These are phyloP conservation scores for Rhodomyrtus psidioides DNA, from an alignment of 441 rosid species.

Conservation along the genomic window DNA sequence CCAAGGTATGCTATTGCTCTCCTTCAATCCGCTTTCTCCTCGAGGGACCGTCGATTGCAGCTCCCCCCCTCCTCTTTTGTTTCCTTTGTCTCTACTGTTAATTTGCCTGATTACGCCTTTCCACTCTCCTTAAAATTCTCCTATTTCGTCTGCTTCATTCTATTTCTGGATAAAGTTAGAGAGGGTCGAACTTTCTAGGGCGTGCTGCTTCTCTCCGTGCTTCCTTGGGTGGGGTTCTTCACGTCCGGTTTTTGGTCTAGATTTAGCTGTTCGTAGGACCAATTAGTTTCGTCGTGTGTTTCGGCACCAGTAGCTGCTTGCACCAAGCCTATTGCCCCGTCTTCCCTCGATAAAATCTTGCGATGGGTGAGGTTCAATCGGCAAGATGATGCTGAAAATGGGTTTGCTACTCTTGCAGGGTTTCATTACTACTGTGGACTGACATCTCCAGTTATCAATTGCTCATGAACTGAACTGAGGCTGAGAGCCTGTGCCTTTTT, in stretches of 20 bases:
- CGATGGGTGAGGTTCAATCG: not conserved
- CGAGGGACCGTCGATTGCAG: not conserved
- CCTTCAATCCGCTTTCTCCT: not conserved
- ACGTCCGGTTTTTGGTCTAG: not conserved
- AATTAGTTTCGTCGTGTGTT: not conserved
- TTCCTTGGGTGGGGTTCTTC: not conserved
- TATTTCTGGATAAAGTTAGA: not conserved
- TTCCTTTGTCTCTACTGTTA: not conserved
- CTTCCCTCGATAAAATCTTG: not conserved
- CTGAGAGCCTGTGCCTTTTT: not conserved
- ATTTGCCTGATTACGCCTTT: not conserved
- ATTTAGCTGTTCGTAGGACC: not conserved
- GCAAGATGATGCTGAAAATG: not conserved
- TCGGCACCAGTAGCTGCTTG: not conserved
- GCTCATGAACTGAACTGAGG: slow-evolving; percentile 15
- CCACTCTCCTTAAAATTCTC: not conserved
- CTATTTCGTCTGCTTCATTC: not conserved
- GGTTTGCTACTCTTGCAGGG: not conserved
- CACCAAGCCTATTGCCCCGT: not conserved
- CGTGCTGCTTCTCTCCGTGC: not conserved
- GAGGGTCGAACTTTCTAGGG: not conserved
- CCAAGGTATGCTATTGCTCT: not conserved
- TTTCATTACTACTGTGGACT: not conserved
- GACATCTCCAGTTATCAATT: not conserved
- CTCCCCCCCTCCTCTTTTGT: not conserved